These are phyloP conservation scores for Funneliformis caledonium DNA, from an alignment of 371 early-diverging fungal genomes.

Conservation along the genomic window DNA sequence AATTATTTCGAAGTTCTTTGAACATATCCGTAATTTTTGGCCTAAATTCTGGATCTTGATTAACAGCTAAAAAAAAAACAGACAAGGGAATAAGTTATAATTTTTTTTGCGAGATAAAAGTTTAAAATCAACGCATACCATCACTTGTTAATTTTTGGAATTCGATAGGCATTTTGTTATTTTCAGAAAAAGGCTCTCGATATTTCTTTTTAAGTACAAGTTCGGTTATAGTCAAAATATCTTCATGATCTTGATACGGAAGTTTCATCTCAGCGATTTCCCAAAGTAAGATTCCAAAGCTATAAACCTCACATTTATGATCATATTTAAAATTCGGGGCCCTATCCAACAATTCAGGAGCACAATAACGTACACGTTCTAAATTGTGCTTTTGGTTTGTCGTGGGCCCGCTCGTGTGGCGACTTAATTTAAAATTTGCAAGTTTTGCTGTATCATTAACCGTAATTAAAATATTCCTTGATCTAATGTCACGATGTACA, in stretches of 20 bases:
- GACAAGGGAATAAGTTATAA: too few species aligned
- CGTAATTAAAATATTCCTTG: conserved; percentile 7
- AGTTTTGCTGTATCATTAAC: conserved; percentile 8
- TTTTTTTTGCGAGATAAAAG: too few species aligned
- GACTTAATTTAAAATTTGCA: conserved; percentile 24
- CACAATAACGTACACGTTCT: neutral
- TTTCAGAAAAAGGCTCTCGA: neutral
- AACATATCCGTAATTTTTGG: conserved; percentile 29
- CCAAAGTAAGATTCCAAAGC: conserved; percentile 8
- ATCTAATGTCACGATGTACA: conserved; percentile 14
- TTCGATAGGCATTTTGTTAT: neutral
- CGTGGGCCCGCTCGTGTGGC: neutral
- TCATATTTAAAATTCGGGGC: neutral
- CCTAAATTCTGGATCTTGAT: conserved; percentile 11
- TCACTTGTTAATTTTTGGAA: neutral
- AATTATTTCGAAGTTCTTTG: neutral
- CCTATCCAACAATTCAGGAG: neutral
- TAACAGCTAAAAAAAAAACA: too few species aligned
- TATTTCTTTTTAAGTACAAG: neutral
- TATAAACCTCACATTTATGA: neutral
- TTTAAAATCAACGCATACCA: neutral
- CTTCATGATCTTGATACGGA: neutral
- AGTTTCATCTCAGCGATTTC: conserved; percentile 11
- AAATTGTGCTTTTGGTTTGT: neutral
- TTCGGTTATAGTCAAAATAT: neutral